A percentile compares a stretch with the other conserved stretches of the same genome.
phyloP scores from a whole-genome alignment of 78 protist species.

The Protostelium mycophagum region DNA sequence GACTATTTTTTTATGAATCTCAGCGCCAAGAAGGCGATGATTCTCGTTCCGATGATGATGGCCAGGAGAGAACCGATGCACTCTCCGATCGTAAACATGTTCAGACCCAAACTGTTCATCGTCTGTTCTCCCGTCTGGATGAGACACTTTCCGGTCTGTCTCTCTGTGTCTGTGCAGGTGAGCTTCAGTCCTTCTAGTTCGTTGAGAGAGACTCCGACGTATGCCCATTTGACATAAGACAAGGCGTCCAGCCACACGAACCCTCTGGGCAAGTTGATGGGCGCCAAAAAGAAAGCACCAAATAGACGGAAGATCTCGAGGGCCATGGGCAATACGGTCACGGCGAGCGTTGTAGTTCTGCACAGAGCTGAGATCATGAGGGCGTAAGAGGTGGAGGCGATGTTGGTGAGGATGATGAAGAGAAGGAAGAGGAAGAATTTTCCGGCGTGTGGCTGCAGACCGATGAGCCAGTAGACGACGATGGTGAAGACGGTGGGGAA shows the following conservation, averaged over 20 bases:
- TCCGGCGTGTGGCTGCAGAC: slow-evolving; percentile 37
- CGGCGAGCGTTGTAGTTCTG: neutral
- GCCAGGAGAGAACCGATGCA: neutral
- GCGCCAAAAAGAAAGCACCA: slow-evolving; percentile 45
- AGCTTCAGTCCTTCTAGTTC: slow-evolving; percentile 9
- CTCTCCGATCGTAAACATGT: neutral
- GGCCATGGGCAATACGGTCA: neutral
- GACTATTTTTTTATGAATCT: neutral
- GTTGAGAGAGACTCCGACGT: slow-evolving; percentile 11
- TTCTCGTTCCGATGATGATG: neutral
- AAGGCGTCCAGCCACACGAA: slow-evolving; percentile 23
- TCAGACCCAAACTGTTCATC: slow-evolving; percentile 15
- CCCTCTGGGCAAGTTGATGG: slow-evolving; percentile 41
- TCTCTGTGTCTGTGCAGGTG: slow-evolving; percentile 26
- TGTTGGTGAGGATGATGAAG: slow-evolving; percentile 12
- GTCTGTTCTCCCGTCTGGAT: slow-evolving; percentile 27
- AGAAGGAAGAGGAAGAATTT: slow-evolving; percentile 37
- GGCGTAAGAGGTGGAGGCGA: neutral
- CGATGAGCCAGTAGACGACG: slow-evolving; percentile 55
- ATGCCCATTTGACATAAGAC: neutral
- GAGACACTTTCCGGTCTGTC: slow-evolving; percentile 31
- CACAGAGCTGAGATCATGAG: neutral
- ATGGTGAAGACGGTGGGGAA: slow-evolving; percentile 15
- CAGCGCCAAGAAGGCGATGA: neutral
- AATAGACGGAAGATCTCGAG: slow-evolving; percentile 45